Evolutionary conservation across 139 green algal species (phyloP), one percentile per base, ranked within the genome.

Genomic region (Chlamydomonas sp.): DNA sequence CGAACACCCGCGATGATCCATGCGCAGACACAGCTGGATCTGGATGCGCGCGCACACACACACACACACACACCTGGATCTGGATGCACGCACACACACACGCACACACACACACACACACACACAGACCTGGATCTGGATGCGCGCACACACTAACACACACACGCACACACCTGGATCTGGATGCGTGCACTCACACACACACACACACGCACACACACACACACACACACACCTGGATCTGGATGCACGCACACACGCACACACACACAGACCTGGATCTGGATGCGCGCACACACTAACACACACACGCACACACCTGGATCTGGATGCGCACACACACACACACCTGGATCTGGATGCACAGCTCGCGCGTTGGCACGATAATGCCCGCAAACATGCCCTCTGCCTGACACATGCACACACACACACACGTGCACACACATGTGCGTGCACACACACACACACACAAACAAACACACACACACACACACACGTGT

Each of bases 301-400:
- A 73, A 50, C 43, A 66, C 2, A 43, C 59, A 26, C 49, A 29
- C 3, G 1, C 50, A 16, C 50, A 61, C 34, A 85, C 69, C 26
- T 30, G 16, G 50, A 61, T 30, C 84, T 67, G 29, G 29, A 28
- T 6, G 82, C 76, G 13, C 0, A 20, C 5, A 5, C n/a, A n/a
- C n/a, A n/a, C n/a, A n/a, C n/a, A n/a, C n/a, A n/a, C n/a, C n/a
- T 76, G 35, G 65, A 91, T 84, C 77, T 96, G 92, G 48, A 95
- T 66, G 65, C 79, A 86, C 35, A 97, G 89, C 83, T 97, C 90
- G 1, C 90, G 82, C 1, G 92, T 97, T 43, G 91, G 93, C 31
- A 79, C 83, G 16, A 98, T 58, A 0, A 97, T 48, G 0, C 97
- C 13, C 1, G 84, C 92, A 57, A 84, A 57, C 2, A 86, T 92